phyloP scores from a whole-genome alignment of 2,329 filamentous ascomycete genomes.

The Aspergillus piperis region DNA sequence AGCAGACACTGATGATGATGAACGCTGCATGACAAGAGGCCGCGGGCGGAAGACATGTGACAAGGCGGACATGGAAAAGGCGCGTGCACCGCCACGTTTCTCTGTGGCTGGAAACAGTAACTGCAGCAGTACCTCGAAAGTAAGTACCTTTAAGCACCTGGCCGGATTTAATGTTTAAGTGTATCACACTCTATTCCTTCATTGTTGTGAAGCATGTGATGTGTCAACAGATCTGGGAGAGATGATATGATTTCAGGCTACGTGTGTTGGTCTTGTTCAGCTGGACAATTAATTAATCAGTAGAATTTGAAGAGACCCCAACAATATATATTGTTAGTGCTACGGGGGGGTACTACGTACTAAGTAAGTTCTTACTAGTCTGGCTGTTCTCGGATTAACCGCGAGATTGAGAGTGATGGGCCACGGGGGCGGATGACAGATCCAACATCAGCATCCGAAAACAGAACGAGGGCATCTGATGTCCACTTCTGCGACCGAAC shows the following conservation, averaged over 20 bases:
- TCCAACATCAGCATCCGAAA: not conserved
- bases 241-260: not conserved
- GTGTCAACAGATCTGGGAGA: too few species aligned
- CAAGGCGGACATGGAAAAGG: not conserved
- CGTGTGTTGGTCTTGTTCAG: not conserved
- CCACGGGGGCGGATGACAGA: slow-evolving; percentile 2
- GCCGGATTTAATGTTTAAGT: too few species aligned
- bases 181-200: too few species aligned
- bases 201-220: too few species aligned
- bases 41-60: slow-evolving; percentile 12
- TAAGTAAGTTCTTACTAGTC: not conserved
- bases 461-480: not conserved
- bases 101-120: slow-evolving; percentile 11
- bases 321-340: not conserved
- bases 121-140: not conserved
- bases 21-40: not conserved
- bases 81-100: slow-evolving; percentile 9
- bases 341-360: too few species aligned
- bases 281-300: not conserved
- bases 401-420: too few species aligned
- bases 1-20: not conserved
- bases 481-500: not conserved
- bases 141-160: not conserved
- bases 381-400: not conserved
- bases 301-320: not conserved